A percentile compares a stretch with the other conserved stretches of the same genome.
These are phyloP conservation scores for Penicillium lagena DNA, from an alignment of 495 filamentous ascomycete species.

Conservation along the genomic window DNA sequence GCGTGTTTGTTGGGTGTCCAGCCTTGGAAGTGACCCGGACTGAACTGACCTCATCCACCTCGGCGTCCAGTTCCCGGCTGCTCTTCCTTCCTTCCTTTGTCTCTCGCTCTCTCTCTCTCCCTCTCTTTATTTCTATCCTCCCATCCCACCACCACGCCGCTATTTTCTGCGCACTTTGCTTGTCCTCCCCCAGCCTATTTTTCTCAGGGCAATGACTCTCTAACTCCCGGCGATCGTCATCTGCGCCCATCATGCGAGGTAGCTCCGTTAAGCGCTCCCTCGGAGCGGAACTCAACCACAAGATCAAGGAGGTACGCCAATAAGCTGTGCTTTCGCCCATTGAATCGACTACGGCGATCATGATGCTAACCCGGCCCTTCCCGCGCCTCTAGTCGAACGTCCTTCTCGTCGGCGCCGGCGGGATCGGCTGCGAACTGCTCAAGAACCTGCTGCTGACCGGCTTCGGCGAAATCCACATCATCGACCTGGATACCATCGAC, in stretches of 20 bases:
- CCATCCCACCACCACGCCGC: slow-evolving; percentile 9
- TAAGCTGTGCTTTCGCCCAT: not conserved
- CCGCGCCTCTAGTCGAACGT: slow-evolving; percentile 61
- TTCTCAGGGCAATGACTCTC: slow-evolving; percentile 1
- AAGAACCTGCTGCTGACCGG: slow-evolving; percentile 94
- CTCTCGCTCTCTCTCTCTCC: slow-evolving; percentile 13
- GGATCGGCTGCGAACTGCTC: slow-evolving; percentile 94
- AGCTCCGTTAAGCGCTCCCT: slow-evolving; percentile 56
- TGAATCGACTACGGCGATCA: not conserved
- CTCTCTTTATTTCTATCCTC: slow-evolving; percentile 8
- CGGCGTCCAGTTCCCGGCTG: slow-evolving; percentile 14
- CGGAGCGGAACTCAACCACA: slow-evolving; percentile 47
- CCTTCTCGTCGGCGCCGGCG: slow-evolving; percentile 91
- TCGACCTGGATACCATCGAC: slow-evolving; percentile 98
- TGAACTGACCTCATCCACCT: slow-evolving; percentile 18
- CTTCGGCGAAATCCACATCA: slow-evolving; percentile 91
- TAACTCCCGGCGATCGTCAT: not conserved
- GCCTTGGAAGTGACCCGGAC: too few species aligned
- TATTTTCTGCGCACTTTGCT: not conserved
- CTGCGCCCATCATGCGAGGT: slow-evolving; percentile 44
- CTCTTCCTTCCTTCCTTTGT: slow-evolving; percentile 3
- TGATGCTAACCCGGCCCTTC: slow-evolving; percentile 9
- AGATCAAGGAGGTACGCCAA: slow-evolving; percentile 57
- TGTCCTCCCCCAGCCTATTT: not conserved
- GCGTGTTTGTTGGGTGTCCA: too few species aligned